Conservation (phyloP, 140 eudicot genomes). For the Bidens hawaiensis region DNA sequence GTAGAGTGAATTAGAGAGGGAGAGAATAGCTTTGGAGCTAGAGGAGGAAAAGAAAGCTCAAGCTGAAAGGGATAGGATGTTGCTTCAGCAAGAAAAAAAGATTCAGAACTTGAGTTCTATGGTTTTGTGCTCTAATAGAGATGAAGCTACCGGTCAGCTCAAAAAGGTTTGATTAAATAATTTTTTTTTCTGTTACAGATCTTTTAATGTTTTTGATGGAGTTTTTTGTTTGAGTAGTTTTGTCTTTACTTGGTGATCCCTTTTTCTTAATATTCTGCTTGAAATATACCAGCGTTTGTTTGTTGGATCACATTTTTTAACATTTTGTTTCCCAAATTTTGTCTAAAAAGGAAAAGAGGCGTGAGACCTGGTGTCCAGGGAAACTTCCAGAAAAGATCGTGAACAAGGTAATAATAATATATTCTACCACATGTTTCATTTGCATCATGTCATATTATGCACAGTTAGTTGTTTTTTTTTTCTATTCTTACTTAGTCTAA, state of each 20-base stretch:
- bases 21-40: conserved; percentile 90
- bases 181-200: background rate
- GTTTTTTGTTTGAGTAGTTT: background rate
- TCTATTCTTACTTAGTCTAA: background rate
- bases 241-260: background rate
- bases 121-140: conserved; percentile 74
- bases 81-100: conserved; percentile 80
- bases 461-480: conserved; percentile 1
- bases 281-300: background rate
- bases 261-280: background rate
- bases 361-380: conserved; percentile 99
- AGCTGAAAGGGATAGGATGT: conserved; percentile 77
- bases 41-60: conserved; percentile 99
- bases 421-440: conserved; percentile 2
- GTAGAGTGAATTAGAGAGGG: conserved; percentile 96
- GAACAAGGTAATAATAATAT: conserved; percentile 49
- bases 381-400: conserved; percentile 48
- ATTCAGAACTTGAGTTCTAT: conserved; percentile 88
- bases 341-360: conserved; percentile 65
- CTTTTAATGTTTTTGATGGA: background rate
- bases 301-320: background rate
- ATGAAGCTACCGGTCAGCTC: conserved; percentile 46
- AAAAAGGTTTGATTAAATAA: conserved; percentile 51
- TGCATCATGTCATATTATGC: background rate
- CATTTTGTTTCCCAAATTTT: conserved; percentile 14